Conservation (phyloP, 768 basidiomycete species). For the Tulasnella sp. region DNA sequence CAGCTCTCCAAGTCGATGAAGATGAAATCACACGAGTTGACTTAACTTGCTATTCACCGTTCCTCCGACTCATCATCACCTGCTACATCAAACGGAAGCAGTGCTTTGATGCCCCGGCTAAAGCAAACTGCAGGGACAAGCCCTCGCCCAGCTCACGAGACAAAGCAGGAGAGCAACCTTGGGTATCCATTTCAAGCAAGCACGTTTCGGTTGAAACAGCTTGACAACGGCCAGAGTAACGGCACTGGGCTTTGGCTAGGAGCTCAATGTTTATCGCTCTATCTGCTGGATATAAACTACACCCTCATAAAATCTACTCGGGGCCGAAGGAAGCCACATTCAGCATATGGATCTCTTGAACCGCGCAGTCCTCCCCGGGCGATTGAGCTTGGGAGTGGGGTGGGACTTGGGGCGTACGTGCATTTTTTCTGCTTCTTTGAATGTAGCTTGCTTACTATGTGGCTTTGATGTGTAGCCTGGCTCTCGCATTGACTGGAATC, state of each 20-base stretch:
- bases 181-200: slow-evolving; percentile 31
- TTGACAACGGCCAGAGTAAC: slow-evolving; percentile 51
- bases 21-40: no score
- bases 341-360: no score
- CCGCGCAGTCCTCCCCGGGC: slow-evolving; percentile 30
- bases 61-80: no score
- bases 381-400: slow-evolving; percentile 74
- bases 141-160: slow-evolving; percentile 26
- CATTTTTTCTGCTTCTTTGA: background rate
- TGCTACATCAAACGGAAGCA: no score
- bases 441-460: background rate
- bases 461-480: slow-evolving; percentile 36
- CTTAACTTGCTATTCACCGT: no score
- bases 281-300: slow-evolving; percentile 36
- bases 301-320: slow-evolving; percentile 1
- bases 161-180: slow-evolving; percentile 49
- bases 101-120: no score
- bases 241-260: slow-evolving; percentile 81
- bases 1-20: no score
- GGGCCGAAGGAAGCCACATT: slow-evolving; percentile 16
- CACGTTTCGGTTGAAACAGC: slow-evolving; percentile 43
- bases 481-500: slow-evolving; percentile 51
- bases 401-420: slow-evolving; percentile 65
- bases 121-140: background rate
- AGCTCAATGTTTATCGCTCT: slow-evolving; percentile 60